These are phyloP conservation scores for Vanrija sp. DNA, from an alignment of 1,284 basidiomycete species.

Conservation along the genomic window DNA sequence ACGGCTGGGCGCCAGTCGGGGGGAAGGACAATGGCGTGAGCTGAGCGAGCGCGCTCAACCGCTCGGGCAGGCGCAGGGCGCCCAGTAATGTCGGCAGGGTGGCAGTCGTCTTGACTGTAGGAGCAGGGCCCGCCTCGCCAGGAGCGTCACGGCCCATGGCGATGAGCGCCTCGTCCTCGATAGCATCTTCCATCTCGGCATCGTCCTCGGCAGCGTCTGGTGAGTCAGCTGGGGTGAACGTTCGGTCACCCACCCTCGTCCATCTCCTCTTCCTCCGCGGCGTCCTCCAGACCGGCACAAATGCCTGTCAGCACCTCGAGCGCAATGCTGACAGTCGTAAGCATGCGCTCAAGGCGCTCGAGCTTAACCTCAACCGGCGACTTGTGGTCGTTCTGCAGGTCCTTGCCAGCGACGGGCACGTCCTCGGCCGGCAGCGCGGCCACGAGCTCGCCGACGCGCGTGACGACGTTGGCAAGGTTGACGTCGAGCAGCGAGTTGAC, in stretches of 20 bases:
- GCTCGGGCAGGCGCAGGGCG: slow-evolving; percentile 48
- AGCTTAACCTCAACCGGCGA: slow-evolving; percentile 64
- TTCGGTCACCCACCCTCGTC: slow-evolving; percentile 32
- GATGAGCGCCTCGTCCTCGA: slow-evolving; percentile 49
- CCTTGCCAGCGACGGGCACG: slow-evolving; percentile 29
- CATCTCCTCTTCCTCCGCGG: slow-evolving; percentile 48
- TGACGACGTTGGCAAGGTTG: slow-evolving; percentile 58
- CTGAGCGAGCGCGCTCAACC: slow-evolving; percentile 63
- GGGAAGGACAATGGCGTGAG: slow-evolving; percentile 76
- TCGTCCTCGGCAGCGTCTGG: slow-evolving; percentile 35
- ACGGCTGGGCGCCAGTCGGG: slow-evolving; percentile 60
- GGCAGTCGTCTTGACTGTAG: slow-evolving; percentile 25
- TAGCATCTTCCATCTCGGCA: slow-evolving; percentile 44
- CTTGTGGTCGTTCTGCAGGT: slow-evolving; percentile 59
- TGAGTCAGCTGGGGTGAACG: too few relatives aligned
- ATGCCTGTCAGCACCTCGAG: slow-evolving; percentile 79
- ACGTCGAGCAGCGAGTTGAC: slow-evolving; percentile 66
- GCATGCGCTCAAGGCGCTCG: slow-evolving; percentile 65
- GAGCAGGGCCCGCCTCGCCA: slow-evolving; percentile 36
- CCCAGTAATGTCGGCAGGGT: slow-evolving; percentile 52
- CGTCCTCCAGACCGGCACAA: slow-evolving; percentile 83
- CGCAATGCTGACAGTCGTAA: slow-evolving; percentile 71
- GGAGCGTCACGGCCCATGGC: slow-evolving; percentile 41
- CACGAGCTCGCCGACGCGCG: slow-evolving; percentile 58
- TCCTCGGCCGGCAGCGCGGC: slow-evolving; percentile 49